Conservation (phyloP, 331 rosid species). For the Cucumis variabilis region DNA sequence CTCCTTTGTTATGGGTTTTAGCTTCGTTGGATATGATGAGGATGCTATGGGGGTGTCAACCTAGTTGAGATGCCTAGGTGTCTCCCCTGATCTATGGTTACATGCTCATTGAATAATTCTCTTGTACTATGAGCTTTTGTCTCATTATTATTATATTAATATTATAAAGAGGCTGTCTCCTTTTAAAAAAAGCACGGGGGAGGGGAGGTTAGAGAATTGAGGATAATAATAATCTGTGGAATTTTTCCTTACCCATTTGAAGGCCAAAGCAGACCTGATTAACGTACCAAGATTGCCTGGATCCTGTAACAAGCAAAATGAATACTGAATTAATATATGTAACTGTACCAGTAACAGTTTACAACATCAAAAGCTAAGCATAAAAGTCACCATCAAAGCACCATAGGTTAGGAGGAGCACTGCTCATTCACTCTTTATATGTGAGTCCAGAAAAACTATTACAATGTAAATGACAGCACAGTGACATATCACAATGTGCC, state of each 20-base stretch:
- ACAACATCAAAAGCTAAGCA: neutral
- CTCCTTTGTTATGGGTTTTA: no score
- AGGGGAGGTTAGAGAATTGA: neutral
- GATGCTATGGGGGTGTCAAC: no score
- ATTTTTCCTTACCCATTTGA: constrained; percentile 76
- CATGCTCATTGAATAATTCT: no score
- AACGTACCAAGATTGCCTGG: constrained; percentile 96
- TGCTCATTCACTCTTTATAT: neutral
- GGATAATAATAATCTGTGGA: constrained; percentile 13
- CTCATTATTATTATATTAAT: no score
- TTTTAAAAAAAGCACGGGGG: no score
- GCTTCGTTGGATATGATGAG: no score
- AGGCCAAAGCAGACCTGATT: constrained; percentile 89
- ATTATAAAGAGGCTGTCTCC: no score
- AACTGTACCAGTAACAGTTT: neutral
- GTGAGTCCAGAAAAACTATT: neutral
- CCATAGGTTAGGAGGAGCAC: neutral
- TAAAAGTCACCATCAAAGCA: neutral
- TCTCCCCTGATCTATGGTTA: no score
- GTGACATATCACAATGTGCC: neutral
- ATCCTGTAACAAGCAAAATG: constrained; percentile 65
- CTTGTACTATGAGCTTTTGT: no score
- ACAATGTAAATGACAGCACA: neutral
- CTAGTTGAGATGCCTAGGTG: no score
- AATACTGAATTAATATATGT: neutral